Base-by-base conservation (phyloP, 2,329 filamentous ascomycete genomes). In the Fusarium ambrosium region DNA sequence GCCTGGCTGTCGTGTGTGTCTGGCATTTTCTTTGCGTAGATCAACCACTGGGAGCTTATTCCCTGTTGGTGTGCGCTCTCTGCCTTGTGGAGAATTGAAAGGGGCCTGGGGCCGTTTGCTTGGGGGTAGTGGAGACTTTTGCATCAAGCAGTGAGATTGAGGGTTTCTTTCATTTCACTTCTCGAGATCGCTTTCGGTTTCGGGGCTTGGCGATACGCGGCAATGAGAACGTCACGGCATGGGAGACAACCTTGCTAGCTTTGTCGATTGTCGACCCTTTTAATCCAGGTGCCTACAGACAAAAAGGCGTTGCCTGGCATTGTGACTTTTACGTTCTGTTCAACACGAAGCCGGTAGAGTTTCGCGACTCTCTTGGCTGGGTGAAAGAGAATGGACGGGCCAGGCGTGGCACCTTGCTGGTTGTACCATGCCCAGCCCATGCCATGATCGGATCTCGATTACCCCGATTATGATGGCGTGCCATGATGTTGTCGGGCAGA, bases 381-480 rank as follows among this genome's bases (percentile, higher is more conserved):
- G 22, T 14, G 16, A 18, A 20, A 20, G 5, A 24, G 34, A n/a
- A 43, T 41, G 32, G 41, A 37, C n/a, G 29, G 48, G 24, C 45
- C 65, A 64, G 27, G 24, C 53, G 11, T 14, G 39, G n/a, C 24
- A 45, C 62, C 62, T 65, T 63, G 56, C 61, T 63, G 32, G 43
- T 29, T 53, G 20, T 64, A n/a, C 61, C 45, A 37, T 53, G 22
- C 37, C 37, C 55, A 70, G 22, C 37, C 37, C 55, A 69, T 66
- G 59, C 64, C 22, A 45, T 60, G 66, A 68, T 77, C 72, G 68
- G 74, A 78, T 73, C 72, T 73, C 72, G 67, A 72, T 78, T 78
- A n/a, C 24, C 48, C 68, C 70, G 70, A 77, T 45, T 16, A 48
- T 59, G 48, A 62, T 39, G 34, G 37, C 48, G 34, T 62, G 18